Evolutionary conservation across 2,329 filamentous ascomycete genomes (phyloP).

Genomic region (Periconia macrospinosa): DNA sequence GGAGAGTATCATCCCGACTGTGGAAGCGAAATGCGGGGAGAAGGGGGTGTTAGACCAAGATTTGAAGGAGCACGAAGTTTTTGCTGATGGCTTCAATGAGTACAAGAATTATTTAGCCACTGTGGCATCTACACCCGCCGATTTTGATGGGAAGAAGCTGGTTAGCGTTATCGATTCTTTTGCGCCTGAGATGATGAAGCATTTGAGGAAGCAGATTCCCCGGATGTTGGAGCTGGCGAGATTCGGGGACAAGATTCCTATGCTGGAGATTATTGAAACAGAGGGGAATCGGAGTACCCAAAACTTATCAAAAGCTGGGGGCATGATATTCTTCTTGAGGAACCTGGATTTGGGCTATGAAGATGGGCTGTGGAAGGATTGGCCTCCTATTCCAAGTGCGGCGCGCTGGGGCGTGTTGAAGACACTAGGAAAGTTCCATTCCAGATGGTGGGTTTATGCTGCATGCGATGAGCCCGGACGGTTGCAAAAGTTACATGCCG

Average conservation of each 20-base stretch:
- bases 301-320: background rate
- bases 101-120: background rate
- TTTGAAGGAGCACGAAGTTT: background rate
- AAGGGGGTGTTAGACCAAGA: background rate
- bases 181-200: background rate
- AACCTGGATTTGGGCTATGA: background rate
- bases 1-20: constrained; percentile 53
- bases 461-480: background rate
- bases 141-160: background rate
- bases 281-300: background rate
- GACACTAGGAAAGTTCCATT: background rate
- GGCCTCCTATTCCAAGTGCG: background rate
- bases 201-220: background rate
- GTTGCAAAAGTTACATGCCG: background rate
- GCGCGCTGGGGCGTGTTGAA: background rate
- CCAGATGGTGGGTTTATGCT: background rate
- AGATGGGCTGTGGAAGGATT: background rate
- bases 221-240: background rate
- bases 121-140: background rate
- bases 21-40: background rate
- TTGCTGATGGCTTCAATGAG: background rate
- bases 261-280: background rate
- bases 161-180: background rate
- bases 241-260: background rate
- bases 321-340: background rate